A percentile compares a stretch with the other conserved stretches of the same genome.
phyloP scores from a whole-genome alignment of 2,329 filamentous ascomycete species.

The Elsinoe batatas region DNA sequence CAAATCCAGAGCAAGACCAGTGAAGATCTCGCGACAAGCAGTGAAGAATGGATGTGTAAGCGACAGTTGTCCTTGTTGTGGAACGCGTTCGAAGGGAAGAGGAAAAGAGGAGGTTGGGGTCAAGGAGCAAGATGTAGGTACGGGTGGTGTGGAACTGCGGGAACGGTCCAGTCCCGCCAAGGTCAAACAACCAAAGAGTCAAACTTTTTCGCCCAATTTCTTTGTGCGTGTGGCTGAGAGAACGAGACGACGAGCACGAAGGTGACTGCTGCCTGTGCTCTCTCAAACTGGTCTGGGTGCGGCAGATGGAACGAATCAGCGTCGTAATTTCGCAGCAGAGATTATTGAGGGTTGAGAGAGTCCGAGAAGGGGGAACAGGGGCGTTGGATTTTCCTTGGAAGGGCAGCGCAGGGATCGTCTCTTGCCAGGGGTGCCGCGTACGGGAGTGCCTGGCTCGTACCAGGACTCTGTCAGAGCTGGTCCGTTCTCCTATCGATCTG shows the following conservation, averaged over 20 bases:
- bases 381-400: conserved; percentile 11
- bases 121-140: neutral
- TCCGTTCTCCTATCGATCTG: conserved; percentile 10
- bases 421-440: conserved; percentile 8
- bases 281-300: neutral
- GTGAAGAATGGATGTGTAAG: neutral
- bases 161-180: conserved; percentile 8
- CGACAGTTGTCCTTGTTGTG: conserved; percentile 3
- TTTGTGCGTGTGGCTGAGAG: conserved; percentile 10
- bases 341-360: conserved; percentile 1
- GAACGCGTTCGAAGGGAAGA: conserved; percentile 13
- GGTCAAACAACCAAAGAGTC: conserved; percentile 6
- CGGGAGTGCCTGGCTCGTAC: conserved; percentile 10
- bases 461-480: neutral
- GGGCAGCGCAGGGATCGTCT: conserved; percentile 5
- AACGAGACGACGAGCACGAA: conserved; percentile 11
- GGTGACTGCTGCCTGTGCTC: conserved; percentile 10
- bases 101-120: conserved; percentile 11
- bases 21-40: conserved; percentile 9
- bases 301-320: conserved; percentile 11
- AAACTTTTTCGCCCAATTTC: conserved; percentile 7
- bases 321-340: conserved; percentile 9
- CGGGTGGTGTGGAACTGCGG: neutral
- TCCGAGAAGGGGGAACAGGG: conserved; percentile 7
- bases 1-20: conserved; percentile 12